Evolutionary conservation across 2,329 filamentous ascomycete species (phyloP), one percentile per base, ranked within the genome.

Genomic region (Daldinia eschscholtzii): DNA sequence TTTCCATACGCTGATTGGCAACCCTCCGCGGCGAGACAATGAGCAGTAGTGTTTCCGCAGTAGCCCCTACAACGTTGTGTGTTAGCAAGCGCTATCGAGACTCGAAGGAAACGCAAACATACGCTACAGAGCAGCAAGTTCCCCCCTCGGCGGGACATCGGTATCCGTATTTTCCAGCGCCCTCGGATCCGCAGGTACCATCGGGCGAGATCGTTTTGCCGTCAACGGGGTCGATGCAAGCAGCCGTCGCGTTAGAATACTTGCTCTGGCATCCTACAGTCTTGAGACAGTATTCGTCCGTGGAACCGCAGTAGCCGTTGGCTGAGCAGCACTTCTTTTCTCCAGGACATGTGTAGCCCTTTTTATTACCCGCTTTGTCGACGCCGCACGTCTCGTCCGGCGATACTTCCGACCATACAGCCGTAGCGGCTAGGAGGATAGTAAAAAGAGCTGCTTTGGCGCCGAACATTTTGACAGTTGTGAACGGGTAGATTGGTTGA

Each of bases 381-480:
- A 71, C 46, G 30, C 77, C 77, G 67, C 77, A 79, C 15, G 75
- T 77, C 33, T 73, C 72, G 71, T 79, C 74, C 6, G 77, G 76
- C 15, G 76, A 77, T 7, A 78, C 73, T 6, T 64, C 76, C 20
- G 72, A 65, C 46, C 65, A 70, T 42, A 74, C 73, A 18, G 72
- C 69, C 39, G 67, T 61, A 18, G 70, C 70, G 37, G 70, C 59
- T 26, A 73, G 60, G 23, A 68, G 61, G 33, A 68, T 18, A 35
- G 70, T 28, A 30, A 55, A 20, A 23, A 71, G 50, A 26, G 35
- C 42, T 42, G 61, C 41, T 37, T 69, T 64, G 52, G 50, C 13
- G 53, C 60, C 39, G 53, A 68, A 57, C 70, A 72, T 72, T 6
- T 46, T 70, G 50, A 53, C 6, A 12, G 33, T 18, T 37, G n/a